Conservation (phyloP, 768 basidiomycete genomes). For the Termitomyces sp. region DNA sequence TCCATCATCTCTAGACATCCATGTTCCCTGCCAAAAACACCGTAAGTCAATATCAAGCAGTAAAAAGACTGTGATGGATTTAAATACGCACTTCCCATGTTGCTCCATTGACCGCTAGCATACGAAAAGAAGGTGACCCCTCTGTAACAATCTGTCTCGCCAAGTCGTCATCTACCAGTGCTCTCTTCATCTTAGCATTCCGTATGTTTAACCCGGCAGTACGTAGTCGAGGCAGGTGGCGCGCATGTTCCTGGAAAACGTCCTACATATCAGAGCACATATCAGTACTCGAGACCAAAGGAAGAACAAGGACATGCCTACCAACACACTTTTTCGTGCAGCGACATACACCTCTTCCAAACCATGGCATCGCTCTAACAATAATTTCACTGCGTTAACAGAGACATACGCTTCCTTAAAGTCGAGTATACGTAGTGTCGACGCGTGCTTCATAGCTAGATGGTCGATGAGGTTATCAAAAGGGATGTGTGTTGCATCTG, state of each 20-base stretch:
- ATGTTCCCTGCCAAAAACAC: slow-evolving; percentile 8
- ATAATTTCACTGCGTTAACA: slow-evolving; percentile 13
- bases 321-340: slow-evolving; percentile 27
- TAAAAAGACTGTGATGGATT: background rate
- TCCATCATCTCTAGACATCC: slow-evolving; percentile 9
- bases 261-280: slow-evolving; percentile 13
- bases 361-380: slow-evolving; percentile 26
- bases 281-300: background rate
- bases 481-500: slow-evolving; percentile 10
- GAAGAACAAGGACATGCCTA: slow-evolving; percentile 17
- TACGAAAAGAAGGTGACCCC: slow-evolving; percentile 24
- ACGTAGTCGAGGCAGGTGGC: slow-evolving; percentile 23
- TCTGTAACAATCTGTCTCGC: slow-evolving; percentile 20
- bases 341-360: slow-evolving; percentile 35
- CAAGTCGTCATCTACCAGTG: slow-evolving; percentile 17
- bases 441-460: slow-evolving; percentile 25
- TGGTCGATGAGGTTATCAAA: slow-evolving; percentile 34
- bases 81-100: slow-evolving; percentile 28
- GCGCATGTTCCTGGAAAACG: slow-evolving; percentile 20
- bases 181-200: slow-evolving; percentile 22
- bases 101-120: slow-evolving; percentile 28
- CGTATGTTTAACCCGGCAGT: slow-evolving; percentile 30
- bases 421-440: slow-evolving; percentile 26
- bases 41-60: background rate
- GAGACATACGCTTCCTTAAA: slow-evolving; percentile 14